Conservation (phyloP, 179 eudicot genomes). For the Beta corolliflora region DNA sequence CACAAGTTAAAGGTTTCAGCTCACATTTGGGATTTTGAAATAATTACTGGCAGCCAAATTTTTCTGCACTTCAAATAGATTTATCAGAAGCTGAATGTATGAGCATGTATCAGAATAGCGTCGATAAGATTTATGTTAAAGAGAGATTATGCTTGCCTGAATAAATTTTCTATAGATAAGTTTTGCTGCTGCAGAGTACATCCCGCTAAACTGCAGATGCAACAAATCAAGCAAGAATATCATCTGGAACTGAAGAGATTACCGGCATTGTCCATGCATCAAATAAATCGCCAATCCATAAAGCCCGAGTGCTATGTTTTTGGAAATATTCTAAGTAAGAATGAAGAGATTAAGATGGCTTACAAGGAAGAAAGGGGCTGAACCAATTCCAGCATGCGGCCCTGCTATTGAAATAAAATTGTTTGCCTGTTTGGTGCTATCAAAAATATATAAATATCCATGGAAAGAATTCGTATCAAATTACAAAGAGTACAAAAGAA, state of each 20-base stretch:
- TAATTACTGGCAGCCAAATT: conserved; percentile 95
- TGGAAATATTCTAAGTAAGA: too few species aligned
- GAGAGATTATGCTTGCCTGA: conserved; percentile 25
- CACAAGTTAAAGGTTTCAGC: not conserved
- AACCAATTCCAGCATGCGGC: conserved; percentile 32
- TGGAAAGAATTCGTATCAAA: too few species aligned
- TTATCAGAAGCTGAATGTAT: not conserved
- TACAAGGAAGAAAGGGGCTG: conserved; percentile 93
- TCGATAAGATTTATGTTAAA: not conserved
- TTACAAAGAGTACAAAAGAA: too few species aligned
- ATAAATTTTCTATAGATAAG: conserved; percentile 71
- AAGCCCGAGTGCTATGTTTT: too few species aligned
- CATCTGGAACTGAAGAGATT: not conserved
- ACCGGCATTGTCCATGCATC: too few species aligned
- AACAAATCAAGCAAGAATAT: not conserved
- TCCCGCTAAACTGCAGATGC: conserved; percentile 58
- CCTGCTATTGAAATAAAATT: too few species aligned
- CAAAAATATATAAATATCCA: too few species aligned
- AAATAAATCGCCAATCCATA: too few species aligned
- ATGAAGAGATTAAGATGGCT: conserved; percentile 22
- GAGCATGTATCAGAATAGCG: not conserved
- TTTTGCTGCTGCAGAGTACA: conserved; percentile 42
- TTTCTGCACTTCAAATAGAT: conserved; percentile 35
- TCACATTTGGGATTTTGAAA: conserved; percentile 58
- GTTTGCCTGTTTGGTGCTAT: too few species aligned